phyloP scores from a whole-genome alignment of 2,329 filamentous ascomycete species.

The Pseudogymnoascus sp. region DNA sequence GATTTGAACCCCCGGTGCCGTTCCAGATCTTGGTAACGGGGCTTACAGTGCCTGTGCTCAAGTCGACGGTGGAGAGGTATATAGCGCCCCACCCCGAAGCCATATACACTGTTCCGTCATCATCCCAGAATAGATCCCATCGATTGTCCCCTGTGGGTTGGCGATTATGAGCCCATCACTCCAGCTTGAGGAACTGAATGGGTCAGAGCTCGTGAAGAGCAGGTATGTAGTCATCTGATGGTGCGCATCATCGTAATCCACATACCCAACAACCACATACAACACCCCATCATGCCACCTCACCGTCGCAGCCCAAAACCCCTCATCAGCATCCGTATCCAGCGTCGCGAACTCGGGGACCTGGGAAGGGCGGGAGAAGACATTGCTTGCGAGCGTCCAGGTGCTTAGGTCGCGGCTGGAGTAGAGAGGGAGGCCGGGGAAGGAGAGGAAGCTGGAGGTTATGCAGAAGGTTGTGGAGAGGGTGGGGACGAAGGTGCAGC shows the following conservation, averaged over 20 bases:
- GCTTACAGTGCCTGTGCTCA: neutral
- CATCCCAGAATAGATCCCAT: no score
- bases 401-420: slow-evolving; percentile 29
- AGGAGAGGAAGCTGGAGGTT: slow-evolving; percentile 33
- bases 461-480: slow-evolving; percentile 33
- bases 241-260: slow-evolving; percentile 24
- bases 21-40: slow-evolving; percentile 34
- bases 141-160: no score
- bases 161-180: no score
- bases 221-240: slow-evolving; percentile 30
- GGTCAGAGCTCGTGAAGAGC: slow-evolving; percentile 31
- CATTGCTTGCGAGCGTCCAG: slow-evolving; percentile 29
- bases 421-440: slow-evolving; percentile 35
- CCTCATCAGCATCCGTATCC: slow-evolving; percentile 29
- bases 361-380: slow-evolving; percentile 30
- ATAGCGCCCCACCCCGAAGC: slow-evolving; percentile 34
- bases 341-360: slow-evolving; percentile 29
- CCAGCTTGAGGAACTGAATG: no score
- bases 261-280: slow-evolving; percentile 25
- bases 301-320: slow-evolving; percentile 35
- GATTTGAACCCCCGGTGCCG: slow-evolving; percentile 34
- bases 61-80: slow-evolving; percentile 33
- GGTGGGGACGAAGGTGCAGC: slow-evolving; percentile 31
- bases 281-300: slow-evolving; percentile 33
- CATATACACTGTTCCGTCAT: slow-evolving; percentile 31